Conservation (phyloP, 2,329 filamentous ascomycete species). For the Aureobasidium uvarum region DNA sequence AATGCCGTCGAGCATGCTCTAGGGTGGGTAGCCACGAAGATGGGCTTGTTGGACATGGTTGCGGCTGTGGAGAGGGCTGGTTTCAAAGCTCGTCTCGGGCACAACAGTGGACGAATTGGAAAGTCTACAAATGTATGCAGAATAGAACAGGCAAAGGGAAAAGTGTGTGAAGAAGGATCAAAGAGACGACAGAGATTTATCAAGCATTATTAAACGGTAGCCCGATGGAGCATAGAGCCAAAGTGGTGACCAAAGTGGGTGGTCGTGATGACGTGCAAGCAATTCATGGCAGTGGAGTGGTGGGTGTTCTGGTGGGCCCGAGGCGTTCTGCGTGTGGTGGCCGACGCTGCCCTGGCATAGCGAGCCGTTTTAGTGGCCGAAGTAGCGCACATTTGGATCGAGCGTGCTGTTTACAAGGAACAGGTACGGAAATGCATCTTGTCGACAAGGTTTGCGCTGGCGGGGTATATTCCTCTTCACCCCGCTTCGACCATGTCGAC, state of each 20-base stretch:
- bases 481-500: slow-evolving; percentile 10
- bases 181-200: slow-evolving; percentile 19
- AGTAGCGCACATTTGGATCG: slow-evolving; percentile 2
- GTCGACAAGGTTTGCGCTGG: slow-evolving; percentile 16
- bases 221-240: slow-evolving; percentile 20
- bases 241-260: slow-evolving; percentile 17
- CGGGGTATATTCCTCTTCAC: slow-evolving; percentile 1
- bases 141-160: slow-evolving; percentile 21
- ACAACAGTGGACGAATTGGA: slow-evolving; percentile 18
- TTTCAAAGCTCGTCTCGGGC: slow-evolving; percentile 2
- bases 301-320: slow-evolving; percentile 16
- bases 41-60: slow-evolving; percentile 70
- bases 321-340: slow-evolving; percentile 6
- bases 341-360: slow-evolving; percentile 24
- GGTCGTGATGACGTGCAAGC: slow-evolving; percentile 13
- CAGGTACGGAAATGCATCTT: not conserved
- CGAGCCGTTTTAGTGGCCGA: slow-evolving; percentile 23
- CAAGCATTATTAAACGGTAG: slow-evolving; percentile 16
- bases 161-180: slow-evolving; percentile 6
- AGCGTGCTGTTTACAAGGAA: not conserved
- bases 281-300: slow-evolving; percentile 11
- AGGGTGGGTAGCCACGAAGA: slow-evolving; percentile 93
- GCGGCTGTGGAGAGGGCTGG: slow-evolving; percentile 21
- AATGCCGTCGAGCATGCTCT: slow-evolving; percentile 96
- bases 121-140: slow-evolving; percentile 27